Conservation (phyloP, 2,329 filamentous ascomycete species). For the Calycina herbarum region DNA sequence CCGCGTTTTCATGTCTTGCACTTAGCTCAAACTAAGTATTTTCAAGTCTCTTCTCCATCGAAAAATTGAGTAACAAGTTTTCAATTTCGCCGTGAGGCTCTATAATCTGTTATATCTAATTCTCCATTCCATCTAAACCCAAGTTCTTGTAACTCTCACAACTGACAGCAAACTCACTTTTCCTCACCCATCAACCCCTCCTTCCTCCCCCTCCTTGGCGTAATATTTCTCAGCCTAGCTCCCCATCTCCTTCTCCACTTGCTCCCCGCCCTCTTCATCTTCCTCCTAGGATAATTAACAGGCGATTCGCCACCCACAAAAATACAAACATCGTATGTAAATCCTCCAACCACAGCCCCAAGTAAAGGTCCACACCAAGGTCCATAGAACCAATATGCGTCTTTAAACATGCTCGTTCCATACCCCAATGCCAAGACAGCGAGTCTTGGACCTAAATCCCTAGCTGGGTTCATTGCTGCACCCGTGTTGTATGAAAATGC, state of each 20-base stretch:
- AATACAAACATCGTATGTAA: conserved; percentile 52
- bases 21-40: too few species aligned
- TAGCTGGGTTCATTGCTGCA: conserved; percentile 48
- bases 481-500: conserved; percentile 50
- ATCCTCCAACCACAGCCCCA: conserved; percentile 45
- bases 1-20: too few species aligned
- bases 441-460: conserved; percentile 51
- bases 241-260: conserved; percentile 45
- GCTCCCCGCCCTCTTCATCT: conserved; percentile 41
- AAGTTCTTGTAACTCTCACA: too few species aligned
- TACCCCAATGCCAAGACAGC: conserved; percentile 48
- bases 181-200: not conserved
- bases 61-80: too few species aligned
- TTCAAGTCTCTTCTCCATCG: too few species aligned
- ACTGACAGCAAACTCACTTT: not conserved
- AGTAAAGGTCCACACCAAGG: conserved; percentile 42
- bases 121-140: too few species aligned
- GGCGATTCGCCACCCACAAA: conserved; percentile 52
- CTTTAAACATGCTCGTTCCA: conserved; percentile 42
- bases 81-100: too few species aligned
- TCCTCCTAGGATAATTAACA: conserved; percentile 49
- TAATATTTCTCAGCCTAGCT: conserved; percentile 18
- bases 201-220: conserved; percentile 9
- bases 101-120: too few species aligned
- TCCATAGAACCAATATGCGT: conserved; percentile 45